Percentiles rank a stretch among this genome's conserved stretches.
These are phyloP conservation scores for Termitomyces sp. DNA, from an alignment of 768 basidiomycete genomes.

Conservation along the genomic window DNA sequence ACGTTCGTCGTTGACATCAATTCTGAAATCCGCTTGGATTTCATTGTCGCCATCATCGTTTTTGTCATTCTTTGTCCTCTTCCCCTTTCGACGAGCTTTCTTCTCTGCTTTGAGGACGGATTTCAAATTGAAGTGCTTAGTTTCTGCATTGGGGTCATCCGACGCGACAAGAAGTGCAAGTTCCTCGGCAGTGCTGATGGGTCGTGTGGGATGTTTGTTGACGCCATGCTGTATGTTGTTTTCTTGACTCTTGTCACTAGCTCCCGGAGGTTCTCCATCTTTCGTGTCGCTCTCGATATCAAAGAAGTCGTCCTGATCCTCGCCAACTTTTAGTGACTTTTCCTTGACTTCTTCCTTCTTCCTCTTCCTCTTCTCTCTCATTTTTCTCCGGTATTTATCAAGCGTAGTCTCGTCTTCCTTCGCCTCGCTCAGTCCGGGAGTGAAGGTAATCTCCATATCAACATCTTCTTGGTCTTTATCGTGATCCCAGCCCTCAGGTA, in stretches of 20 bases:
- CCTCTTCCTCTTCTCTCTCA: constrained; percentile 82
- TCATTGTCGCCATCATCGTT: constrained; percentile 48
- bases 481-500: constrained; percentile 84
- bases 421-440: constrained; percentile 65
- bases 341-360: constrained; percentile 64
- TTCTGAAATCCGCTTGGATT: constrained; percentile 72
- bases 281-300: constrained; percentile 42
- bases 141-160: constrained; percentile 46
- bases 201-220: constrained; percentile 18
- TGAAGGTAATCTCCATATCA: constrained; percentile 96
- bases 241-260: constrained; percentile 8
- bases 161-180: constrained; percentile 56
- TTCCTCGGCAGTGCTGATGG: constrained; percentile 54
- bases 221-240: constrained; percentile 7
- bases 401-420: constrained; percentile 72
- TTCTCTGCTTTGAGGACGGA: constrained; percentile 87
- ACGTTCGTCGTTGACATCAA: constrained; percentile 83
- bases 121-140: constrained; percentile 86
- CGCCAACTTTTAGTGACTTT: constrained; percentile 17
- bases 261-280: constrained; percentile 11
- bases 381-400: constrained; percentile 84
- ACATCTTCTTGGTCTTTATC: constrained; percentile 44
- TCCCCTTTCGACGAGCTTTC: constrained; percentile 36
- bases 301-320: constrained; percentile 72
- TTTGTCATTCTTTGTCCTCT: constrained; percentile 35